These are phyloP conservation scores for Mycena sp. DNA, from an alignment of 1,284 basidiomycete genomes.

Conservation along the genomic window DNA sequence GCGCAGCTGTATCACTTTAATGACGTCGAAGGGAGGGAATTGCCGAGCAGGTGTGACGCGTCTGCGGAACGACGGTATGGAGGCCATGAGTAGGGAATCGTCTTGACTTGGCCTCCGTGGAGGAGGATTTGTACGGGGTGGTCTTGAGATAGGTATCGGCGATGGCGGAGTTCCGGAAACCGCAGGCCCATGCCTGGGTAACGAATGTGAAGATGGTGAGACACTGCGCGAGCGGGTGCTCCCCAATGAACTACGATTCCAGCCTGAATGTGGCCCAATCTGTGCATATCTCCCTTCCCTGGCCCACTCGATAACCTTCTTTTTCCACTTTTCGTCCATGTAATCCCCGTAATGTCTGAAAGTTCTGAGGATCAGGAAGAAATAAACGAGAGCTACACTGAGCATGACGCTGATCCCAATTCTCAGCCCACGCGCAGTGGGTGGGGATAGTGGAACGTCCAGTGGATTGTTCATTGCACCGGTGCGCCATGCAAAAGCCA, in stretches of 20 bases:
- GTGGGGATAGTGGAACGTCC: constrained; percentile 25
- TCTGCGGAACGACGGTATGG: too few relatives aligned
- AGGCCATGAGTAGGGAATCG: too few relatives aligned
- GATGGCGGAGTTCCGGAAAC: too few relatives aligned
- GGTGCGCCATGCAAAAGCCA: constrained; percentile 63
- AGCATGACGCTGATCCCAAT: constrained; percentile 56
- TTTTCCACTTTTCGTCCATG: constrained; percentile 24
- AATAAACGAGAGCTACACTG: constrained; percentile 58
- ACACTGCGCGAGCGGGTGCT: not conserved
- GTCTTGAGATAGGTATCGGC: too few relatives aligned
- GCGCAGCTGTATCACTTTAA: not conserved
- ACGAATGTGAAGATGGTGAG: too few relatives aligned
- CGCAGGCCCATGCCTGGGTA: too few relatives aligned
- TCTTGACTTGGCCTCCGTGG: too few relatives aligned
- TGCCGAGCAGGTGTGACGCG: not conserved
- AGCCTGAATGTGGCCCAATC: not conserved
- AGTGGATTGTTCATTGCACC: constrained; percentile 46
- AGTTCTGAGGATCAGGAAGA: constrained; percentile 57
- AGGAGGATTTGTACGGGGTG: too few relatives aligned
- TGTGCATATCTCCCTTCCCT: not conserved
- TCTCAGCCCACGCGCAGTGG: constrained; percentile 51
- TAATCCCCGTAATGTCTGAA: constrained; percentile 53
- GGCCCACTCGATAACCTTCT: constrained; percentile 15
- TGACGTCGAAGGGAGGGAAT: not conserved
- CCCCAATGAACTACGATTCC: not conserved